phyloP scores from a whole-genome alignment of 1,284 basidiomycete species.

The Amylostereum chailletii region DNA sequence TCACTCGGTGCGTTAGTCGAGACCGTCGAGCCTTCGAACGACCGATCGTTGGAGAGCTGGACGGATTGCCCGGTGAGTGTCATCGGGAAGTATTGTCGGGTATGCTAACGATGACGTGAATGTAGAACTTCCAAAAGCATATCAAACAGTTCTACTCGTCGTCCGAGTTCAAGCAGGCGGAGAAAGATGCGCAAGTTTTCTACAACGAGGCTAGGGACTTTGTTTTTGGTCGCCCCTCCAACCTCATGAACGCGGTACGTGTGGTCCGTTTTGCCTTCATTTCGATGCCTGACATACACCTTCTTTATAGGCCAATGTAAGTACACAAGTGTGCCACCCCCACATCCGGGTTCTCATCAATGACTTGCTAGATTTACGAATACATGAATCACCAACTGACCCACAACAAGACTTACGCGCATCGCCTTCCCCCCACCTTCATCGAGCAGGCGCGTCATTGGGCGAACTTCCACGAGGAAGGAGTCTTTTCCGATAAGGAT shows the following conservation, averaged over 20 bases:
- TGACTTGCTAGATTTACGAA: constrained; percentile 52
- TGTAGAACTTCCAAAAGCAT: constrained; percentile 56
- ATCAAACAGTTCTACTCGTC: constrained; percentile 47
- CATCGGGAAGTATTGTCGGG: too few relatives aligned
- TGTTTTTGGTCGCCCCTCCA: constrained; percentile 59
- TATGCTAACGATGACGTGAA: background rate
- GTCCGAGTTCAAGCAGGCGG: constrained; percentile 54
- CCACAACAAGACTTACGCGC: constrained; percentile 73
- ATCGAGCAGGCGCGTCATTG: constrained; percentile 61
- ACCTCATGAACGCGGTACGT: constrained; percentile 63
- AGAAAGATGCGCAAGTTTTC: constrained; percentile 51
- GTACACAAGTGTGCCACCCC: constrained; percentile 15
- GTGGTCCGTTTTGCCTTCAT: background rate
- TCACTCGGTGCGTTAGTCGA: constrained; percentile 39
- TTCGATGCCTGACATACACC: constrained; percentile 6
- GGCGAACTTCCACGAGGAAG: constrained; percentile 73
- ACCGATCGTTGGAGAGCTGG: constrained; percentile 80
- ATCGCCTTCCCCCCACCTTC: constrained; percentile 61
- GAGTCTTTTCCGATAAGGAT: constrained; percentile 60
- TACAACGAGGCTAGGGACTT: constrained; percentile 56
- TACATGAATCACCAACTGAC: constrained; percentile 67
- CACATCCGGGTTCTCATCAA: background rate
- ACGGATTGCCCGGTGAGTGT: constrained; percentile 64
- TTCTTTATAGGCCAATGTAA: constrained; percentile 53
- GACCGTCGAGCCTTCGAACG: constrained; percentile 76